These are phyloP conservation scores for Vigna mungo DNA, from an alignment of 306 rosid species.

Conservation along the genomic window DNA sequence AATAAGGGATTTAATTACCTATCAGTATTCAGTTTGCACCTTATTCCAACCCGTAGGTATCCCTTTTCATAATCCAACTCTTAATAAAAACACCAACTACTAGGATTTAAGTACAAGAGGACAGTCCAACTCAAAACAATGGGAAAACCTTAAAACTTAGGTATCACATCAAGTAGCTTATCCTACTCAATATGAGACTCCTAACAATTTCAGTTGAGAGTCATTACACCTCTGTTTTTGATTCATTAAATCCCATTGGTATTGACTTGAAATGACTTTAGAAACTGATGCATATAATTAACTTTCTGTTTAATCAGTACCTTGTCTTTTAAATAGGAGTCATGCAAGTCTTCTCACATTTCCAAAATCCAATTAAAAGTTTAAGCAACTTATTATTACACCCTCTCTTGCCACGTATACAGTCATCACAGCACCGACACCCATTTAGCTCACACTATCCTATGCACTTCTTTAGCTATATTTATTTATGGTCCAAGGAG, in stretches of 20 bases:
- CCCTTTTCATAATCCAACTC: too few species aligned
- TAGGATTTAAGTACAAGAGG: too few species aligned
- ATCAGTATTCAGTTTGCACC: too few species aligned
- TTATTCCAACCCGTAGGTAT: too few species aligned
- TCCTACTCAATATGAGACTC: too few species aligned
- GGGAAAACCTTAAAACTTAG: too few species aligned
- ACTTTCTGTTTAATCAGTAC: neutral
- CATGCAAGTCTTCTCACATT: neutral
- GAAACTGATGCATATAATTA: neutral
- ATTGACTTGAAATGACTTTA: neutral
- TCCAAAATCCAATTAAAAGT: slow-evolving; percentile 3
- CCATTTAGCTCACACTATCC: neutral
- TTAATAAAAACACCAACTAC: too few species aligned
- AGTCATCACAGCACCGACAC: neutral
- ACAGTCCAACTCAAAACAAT: too few species aligned
- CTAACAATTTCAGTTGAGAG: neutral
- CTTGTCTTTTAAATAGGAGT: neutral
- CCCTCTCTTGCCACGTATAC: neutral
- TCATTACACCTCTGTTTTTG: neutral
- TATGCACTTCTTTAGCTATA: neutral
- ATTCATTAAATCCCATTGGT: neutral
- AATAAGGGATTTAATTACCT: too few species aligned
- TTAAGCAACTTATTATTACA: neutral
- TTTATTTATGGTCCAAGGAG: neutral
- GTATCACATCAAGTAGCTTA: too few species aligned